Conservation (phyloP, 768 basidiomycete species). For the Ramaria sp. region DNA sequence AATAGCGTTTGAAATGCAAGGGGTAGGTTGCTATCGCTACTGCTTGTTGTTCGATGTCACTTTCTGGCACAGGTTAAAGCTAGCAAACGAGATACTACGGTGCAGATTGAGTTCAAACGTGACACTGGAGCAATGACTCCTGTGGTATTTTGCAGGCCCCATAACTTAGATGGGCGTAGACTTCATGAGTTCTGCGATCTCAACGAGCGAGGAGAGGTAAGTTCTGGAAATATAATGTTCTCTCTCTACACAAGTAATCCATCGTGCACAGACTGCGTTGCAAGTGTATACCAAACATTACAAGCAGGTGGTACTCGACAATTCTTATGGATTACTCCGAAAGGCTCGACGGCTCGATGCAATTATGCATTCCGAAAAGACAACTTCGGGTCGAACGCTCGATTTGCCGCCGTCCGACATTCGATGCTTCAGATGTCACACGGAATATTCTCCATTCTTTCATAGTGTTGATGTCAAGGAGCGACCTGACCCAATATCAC, state of each 20-base stretch:
- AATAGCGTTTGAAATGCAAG: slow-evolving; percentile 89
- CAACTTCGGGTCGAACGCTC: not conserved
- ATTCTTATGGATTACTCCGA: slow-evolving; percentile 78
- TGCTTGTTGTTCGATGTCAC: slow-evolving; percentile 8
- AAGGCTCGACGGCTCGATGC: slow-evolving; percentile 80
- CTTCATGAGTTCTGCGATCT: slow-evolving; percentile 80
- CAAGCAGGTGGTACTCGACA: slow-evolving; percentile 63
- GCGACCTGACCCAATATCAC: not conserved
- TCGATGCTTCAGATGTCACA: slow-evolving; percentile 48
- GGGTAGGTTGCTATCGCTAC: slow-evolving; percentile 35
- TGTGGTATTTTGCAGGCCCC: slow-evolving; percentile 68
- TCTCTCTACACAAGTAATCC: not conserved
- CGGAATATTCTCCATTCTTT: slow-evolving; percentile 69
- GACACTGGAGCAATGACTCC: slow-evolving; percentile 72
- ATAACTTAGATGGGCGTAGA: slow-evolving; percentile 35
- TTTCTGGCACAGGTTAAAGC: slow-evolving; percentile 47
- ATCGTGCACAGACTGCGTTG: slow-evolving; percentile 57
- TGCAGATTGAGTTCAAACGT: slow-evolving; percentile 63
- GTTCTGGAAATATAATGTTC: not conserved
- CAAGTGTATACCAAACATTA: slow-evolving; percentile 80
- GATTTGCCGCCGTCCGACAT: slow-evolving; percentile 19
- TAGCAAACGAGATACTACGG: slow-evolving; percentile 55
- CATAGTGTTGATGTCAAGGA: slow-evolving; percentile 30
- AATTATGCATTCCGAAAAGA: slow-evolving; percentile 30
- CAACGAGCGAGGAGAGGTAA: slow-evolving; percentile 72